Evolutionary conservation across 2,329 filamentous ascomycete species (phyloP), one percentile per base, ranked within the genome.

Genomic region (Claviceps sorghi): DNA sequence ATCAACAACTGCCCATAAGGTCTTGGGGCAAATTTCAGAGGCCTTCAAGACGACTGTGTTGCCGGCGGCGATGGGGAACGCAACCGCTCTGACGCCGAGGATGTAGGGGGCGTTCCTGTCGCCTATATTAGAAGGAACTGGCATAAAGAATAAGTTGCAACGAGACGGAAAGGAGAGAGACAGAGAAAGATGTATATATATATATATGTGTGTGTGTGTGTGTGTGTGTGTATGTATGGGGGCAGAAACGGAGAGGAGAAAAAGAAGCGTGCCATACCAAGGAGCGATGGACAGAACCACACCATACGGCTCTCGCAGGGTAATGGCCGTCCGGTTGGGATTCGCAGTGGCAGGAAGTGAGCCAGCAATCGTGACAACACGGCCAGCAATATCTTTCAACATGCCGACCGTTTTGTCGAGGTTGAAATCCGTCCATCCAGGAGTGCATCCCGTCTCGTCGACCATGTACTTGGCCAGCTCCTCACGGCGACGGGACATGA

Each of bases 201-300:
- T n/a, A n/a, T n/a, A n/a, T n/a, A n/a, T n/a, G n/a, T n/a, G n/a
- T n/a, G n/a, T n/a, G n/a, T n/a, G n/a, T n/a, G n/a, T n/a, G n/a
- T n/a, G n/a, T n/a, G n/a, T n/a, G n/a, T n/a, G n/a, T n/a, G n/a
- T n/a, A n/a, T n/a, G n/a, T n/a, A n/a, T n/a, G n/a, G n/a, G n/a
- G n/a, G n/a, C n/a, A n/a, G n/a, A n/a, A n/a, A n/a, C n/a, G n/a
- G n/a, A n/a, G 7, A 42, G n/a, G 2, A 17, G 34, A 9, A 21
- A 41, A 6, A 22, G 22, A 40, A 29, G n/a, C 5, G 5, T 26
- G 8, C 58, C 69, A 59, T 72, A 89, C 88, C 88, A 95, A 10
- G 88, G 86, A 2, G 84, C 86, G 65, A 94, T 88, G 2, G 80
- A 82, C 32, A 94, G 69, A 17, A 90, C 75, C 8, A 93, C 87